phyloP scores from a whole-genome alignment of 2,329 filamentous ascomycete genomes.

The Colletotrichum lupini region DNA sequence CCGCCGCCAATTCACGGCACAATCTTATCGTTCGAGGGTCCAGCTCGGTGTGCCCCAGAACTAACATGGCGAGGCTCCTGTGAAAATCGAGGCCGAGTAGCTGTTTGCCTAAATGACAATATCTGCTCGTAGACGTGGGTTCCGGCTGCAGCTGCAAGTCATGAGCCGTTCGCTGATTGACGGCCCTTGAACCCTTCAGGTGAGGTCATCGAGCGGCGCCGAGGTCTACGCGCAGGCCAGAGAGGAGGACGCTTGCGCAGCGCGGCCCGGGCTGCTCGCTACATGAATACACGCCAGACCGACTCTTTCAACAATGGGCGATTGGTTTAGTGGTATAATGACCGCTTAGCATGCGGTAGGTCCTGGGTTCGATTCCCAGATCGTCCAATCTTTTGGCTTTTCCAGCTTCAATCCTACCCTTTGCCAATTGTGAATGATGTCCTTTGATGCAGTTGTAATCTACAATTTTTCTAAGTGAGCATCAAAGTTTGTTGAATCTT shows the following conservation, averaged over 20 bases:
- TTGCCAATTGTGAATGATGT: background rate
- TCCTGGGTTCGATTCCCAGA: conserved; percentile 35
- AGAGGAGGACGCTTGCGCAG: too few species aligned
- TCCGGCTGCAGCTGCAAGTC: too few species aligned
- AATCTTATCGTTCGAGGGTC: too few species aligned
- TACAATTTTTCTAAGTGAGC: too few species aligned
- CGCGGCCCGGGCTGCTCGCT: accelerated
- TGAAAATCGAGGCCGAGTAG: background rate
- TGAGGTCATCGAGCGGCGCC: background rate
- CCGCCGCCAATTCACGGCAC: background rate
- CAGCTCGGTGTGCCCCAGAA: too few species aligned
- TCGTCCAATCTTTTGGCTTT: conserved; percentile 15
- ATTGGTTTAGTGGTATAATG: conserved; percentile 36
- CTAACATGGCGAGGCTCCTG: background rate
- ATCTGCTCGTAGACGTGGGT: background rate
- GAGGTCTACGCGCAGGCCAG: background rate
- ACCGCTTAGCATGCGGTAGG: conserved; percentile 35
- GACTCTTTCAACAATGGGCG: background rate
- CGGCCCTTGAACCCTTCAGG: too few species aligned
- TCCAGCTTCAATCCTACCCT: accelerated
- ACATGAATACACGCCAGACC: accelerated
- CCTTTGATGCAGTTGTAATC: too few species aligned
- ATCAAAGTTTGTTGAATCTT: too few species aligned
- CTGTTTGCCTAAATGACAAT: too few species aligned
- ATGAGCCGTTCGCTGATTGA: too few species aligned